Percentiles rank a stretch among this genome's conserved stretches.
phyloP scores from a whole-genome alignment of 2,329 filamentous ascomycete genomes.

The Myriosclerotinia scirpicola region DNA sequence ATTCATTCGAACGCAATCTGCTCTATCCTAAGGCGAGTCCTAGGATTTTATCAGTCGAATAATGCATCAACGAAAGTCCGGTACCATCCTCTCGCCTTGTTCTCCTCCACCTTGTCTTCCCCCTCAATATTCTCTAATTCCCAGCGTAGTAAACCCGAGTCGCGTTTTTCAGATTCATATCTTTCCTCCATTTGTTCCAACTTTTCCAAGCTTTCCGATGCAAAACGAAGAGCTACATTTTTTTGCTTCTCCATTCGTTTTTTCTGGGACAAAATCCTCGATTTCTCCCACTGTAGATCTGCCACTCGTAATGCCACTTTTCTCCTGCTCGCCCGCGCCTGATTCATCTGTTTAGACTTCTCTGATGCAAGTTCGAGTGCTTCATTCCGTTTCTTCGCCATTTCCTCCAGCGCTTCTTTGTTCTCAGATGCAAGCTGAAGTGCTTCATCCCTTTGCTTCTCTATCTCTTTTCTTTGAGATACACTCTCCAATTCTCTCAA shows the following conservation, averaged over 20 bases:
- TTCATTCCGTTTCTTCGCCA: background rate
- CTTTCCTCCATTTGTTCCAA: background rate
- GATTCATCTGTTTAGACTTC: background rate
- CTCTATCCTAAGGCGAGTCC: background rate
- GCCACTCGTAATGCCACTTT: background rate
- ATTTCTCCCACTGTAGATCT: background rate
- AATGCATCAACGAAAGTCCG: no score
- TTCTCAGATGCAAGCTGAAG: background rate
- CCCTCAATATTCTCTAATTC: no score
- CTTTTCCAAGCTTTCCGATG: background rate
- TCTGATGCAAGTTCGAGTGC: background rate
- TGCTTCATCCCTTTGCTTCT: background rate
- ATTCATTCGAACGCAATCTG: background rate
- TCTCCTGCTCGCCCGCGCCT: no score
- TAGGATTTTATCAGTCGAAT: no score
- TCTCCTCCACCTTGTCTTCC: no score
- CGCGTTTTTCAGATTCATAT: background rate
- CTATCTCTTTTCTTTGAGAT: background rate
- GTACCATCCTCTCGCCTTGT: no score
- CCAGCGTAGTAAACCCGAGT: no score
- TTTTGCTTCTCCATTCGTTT: background rate
- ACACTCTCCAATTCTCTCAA: background rate
- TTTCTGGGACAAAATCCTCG: background rate
- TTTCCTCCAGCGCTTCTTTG: background rate
- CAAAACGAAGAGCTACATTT: background rate